Conservation (phyloP, 805 yeast species). For the Monosporozyma aerobia region DNA sequence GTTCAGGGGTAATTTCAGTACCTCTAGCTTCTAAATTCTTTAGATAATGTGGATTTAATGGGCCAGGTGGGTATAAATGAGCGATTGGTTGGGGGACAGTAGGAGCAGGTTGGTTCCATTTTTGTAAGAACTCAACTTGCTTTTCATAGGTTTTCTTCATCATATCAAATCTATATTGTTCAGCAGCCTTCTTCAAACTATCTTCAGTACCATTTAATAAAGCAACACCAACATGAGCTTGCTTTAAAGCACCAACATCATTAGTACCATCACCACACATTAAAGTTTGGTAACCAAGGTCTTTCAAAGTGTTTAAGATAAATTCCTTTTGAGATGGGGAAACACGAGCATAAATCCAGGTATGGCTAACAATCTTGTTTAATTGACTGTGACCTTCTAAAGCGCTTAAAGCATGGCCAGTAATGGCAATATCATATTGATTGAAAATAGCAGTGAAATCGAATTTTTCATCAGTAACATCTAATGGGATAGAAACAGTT, state of each 20-base stretch:
- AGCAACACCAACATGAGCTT: slow-evolving; percentile 98
- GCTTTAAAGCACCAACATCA: slow-evolving; percentile 98
- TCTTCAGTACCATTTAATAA: slow-evolving; percentile 93
- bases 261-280: slow-evolving; percentile 99
- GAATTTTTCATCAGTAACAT: slow-evolving; percentile 38
- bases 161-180: slow-evolving; percentile 60
- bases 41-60: slow-evolving; percentile 77
- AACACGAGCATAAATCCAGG: slow-evolving; percentile 97
- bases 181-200: slow-evolving; percentile 81
- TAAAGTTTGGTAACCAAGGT: slow-evolving; percentile 81
- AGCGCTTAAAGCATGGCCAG: slow-evolving; percentile 78
- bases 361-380: slow-evolving; percentile 64
- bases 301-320: slow-evolving; percentile 72
- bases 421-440: slow-evolving; percentile 76
- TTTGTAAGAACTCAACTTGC: slow-evolving; percentile 66
- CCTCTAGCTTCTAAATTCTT: slow-evolving; percentile 82
- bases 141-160: slow-evolving; percentile 65
- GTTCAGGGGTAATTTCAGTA: slow-evolving; percentile 65
- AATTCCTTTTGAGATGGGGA: slow-evolving; percentile 95
- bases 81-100: slow-evolving; percentile 84
- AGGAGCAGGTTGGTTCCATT: slow-evolving; percentile 79
- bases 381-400: slow-evolving; percentile 62
- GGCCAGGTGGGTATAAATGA: slow-evolving; percentile 94
- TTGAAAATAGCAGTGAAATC: slow-evolving; percentile 41
- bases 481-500: slow-evolving; percentile 57